These are phyloP conservation scores for Venturia asperata DNA, from an alignment of 2,329 filamentous ascomycete genomes.

Conservation along the genomic window DNA sequence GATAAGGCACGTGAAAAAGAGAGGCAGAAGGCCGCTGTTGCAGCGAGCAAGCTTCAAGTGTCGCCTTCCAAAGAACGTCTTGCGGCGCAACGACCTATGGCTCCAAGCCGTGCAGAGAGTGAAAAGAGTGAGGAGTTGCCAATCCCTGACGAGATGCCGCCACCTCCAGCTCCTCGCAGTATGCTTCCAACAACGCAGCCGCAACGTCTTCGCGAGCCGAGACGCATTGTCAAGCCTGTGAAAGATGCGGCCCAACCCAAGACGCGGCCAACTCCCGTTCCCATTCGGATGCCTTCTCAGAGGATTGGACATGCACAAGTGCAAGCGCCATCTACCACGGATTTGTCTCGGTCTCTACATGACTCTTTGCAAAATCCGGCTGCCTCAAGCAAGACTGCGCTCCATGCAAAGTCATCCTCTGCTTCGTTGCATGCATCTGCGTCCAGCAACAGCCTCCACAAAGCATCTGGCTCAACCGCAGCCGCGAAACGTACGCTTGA, in stretches of 20 bases:
- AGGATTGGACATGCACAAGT: constrained; percentile 25
- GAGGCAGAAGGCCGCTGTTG: constrained; percentile 53
- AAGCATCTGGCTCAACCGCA: constrained; percentile 25
- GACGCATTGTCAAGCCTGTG: constrained; percentile 53
- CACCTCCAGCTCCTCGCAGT: constrained; percentile 51
- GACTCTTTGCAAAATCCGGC: constrained; percentile 37
- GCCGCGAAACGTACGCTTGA: constrained; percentile 54
- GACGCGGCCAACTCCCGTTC: constrained; percentile 60
- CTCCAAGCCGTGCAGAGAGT: constrained; percentile 21
- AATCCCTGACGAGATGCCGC: constrained; percentile 50
- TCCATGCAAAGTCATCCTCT: constrained; percentile 61
- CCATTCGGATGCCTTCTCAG: constrained; percentile 56
- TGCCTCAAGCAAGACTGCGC: constrained; percentile 38
- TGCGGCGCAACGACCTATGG: constrained; percentile 21
- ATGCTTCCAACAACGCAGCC: constrained; percentile 43
- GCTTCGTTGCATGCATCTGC: constrained; percentile 47
- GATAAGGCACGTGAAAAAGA: constrained; percentile 65
- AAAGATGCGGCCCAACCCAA: constrained; percentile 51
- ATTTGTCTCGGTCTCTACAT: constrained; percentile 22
- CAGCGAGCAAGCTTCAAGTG: constrained; percentile 31
- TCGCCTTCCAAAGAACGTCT: constrained; percentile 26
- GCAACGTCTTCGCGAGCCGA: constrained; percentile 39
- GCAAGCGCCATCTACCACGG: constrained; percentile 20
- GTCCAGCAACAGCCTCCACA: constrained; percentile 23
- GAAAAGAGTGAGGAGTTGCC: constrained; percentile 29